Evolutionary conservation across 306 rosid species (phyloP), one percentile per base, ranked within the genome.

Genomic region (Vicia faba): DNA sequence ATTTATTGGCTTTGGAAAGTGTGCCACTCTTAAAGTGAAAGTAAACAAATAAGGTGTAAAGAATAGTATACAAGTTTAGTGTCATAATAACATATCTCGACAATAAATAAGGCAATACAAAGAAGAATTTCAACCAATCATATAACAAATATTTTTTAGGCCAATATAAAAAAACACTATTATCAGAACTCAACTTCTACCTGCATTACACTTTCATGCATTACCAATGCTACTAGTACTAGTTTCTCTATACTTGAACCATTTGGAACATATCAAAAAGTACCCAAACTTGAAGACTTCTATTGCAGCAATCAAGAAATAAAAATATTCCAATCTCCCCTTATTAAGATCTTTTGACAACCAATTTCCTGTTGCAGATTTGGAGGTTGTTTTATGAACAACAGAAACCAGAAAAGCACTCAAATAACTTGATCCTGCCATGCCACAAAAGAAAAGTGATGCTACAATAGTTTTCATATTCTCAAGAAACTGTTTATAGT

Each of bases 401-500:
- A 86, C 0, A 5, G 83, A 64, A 10, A 92, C 79, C 54, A 92
- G 69, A 26, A 80, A 20, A 45, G 89, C 74, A 38, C 89, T 85
- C 53, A 89, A 79, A 77, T 92, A 92, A 68, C 83, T 92, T 0
- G 90, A 75, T 13, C 78, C 84, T 0, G 96, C 98, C 75, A 79
- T 8, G 69, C 85, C 87, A 67, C 96, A 89, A 10, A 29, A 87
- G 77, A 43, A 84, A 5, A 92, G 72, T 60, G 96, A 74, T 50
- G 92, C 95, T 12, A 62, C 98, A 68, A 92, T 78, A 79, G 88
- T 92, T 77, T 90, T 84, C 98, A 92, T 89, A 72, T 92, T 89
- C 84, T 92, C 92, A 10, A 96, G 98, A 56, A 92, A 86, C 10
- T 87, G 96, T 71, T 89, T 92, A 79, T 89, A 87, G 84, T 85